A percentile compares a stretch with the other conserved stretches of the same genome.
phyloP scores from a whole-genome alignment of 75 land plant species.

The Picea glauca region DNA sequence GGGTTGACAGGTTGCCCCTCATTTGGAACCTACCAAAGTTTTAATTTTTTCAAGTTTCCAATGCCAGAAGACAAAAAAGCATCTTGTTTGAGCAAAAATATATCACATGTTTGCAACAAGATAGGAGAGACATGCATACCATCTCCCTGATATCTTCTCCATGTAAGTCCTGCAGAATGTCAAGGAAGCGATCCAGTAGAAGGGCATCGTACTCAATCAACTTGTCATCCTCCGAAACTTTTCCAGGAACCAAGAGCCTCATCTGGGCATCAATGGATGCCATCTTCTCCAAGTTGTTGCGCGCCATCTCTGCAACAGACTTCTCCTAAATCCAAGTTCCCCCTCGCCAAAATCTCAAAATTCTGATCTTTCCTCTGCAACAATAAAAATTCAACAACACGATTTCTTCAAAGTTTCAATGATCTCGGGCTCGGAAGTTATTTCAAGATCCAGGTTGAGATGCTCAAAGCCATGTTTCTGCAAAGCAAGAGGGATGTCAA shows the following conservation, averaged over 20 bases:
- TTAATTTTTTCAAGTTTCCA: not conserved
- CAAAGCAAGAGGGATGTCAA: too few relatives aligned
- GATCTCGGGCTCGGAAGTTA: too few relatives aligned
- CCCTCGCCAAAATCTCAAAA: too few relatives aligned
- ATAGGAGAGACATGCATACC: conserved; percentile 28
- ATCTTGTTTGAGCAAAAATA: not conserved
- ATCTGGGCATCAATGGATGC: conserved; percentile 87
- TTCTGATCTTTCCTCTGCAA: too few relatives aligned
- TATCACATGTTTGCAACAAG: not conserved
- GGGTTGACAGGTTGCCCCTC: not conserved
- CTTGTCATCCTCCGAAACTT: conserved; percentile 86
- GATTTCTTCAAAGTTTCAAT: too few relatives aligned
- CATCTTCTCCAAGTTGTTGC: conserved; percentile 44
- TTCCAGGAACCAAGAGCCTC: conserved; percentile 69
- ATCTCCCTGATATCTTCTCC: conserved; percentile 82
- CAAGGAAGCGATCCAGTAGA: conserved; percentile 81
- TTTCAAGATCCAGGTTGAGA: too few relatives aligned
- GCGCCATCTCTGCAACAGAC: conserved; percentile 19
- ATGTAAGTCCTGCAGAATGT: conserved; percentile 78
- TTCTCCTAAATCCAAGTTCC: too few relatives aligned
- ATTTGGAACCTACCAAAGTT: not conserved
- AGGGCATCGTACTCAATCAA: conserved; percentile 84
- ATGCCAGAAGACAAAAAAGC: not conserved
- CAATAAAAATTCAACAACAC: too few relatives aligned
- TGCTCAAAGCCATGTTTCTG: too few relatives aligned